Base-by-base conservation (phyloP, 2,329 filamentous ascomycete species). In the Ascosphaera aggregata region DNA sequence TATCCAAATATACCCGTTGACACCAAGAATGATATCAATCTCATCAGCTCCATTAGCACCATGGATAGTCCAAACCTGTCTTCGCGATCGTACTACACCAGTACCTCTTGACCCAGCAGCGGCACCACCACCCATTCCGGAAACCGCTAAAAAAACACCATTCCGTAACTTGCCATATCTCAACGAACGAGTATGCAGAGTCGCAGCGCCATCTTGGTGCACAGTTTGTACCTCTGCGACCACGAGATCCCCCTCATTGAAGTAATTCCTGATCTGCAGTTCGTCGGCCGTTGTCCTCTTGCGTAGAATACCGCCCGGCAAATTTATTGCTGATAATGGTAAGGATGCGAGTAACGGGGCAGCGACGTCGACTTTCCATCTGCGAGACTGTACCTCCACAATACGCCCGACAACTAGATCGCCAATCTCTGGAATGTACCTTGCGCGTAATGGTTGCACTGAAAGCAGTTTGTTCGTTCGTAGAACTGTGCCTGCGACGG, bases 1-100 rank as follows among this genome's bases (percentile, higher is more conserved):
- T 51, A 95, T 85, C 79, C 82, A 98, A 42, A 95, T 84, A 54
- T 91, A 95, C 1, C 89, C 89, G 51, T 98, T 98, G 31, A 98
- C 89, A 2, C 89, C 89, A 1, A 98, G 65, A 39, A 93, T 69
- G 5, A 95, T 73, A 52, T 94, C 81, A 19, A 98, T 70, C 37
- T 73, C 71, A 44, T 58, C 58, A 16, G 57, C 59, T 1, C 61
- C 62, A 24, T 60, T 58, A 9, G 57, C 55, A 7, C 58, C 57
- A 37, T 47, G 47, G 48, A 92, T 63, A 0, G 82, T 89, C 69
- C 89, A 93, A 32, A 89, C 76, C 61, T 98, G 89, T 41, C 85
- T 65, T 48, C 86, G 71, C 18, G 76, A 73, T 39, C 89, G 65
- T 20, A 92, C 81, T 1, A 95, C 84, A 34, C 85, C 84, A 8